Evolutionary conservation across 495 filamentous ascomycete genomes (phyloP).

Genomic region (Trichoderma parareesei): DNA sequence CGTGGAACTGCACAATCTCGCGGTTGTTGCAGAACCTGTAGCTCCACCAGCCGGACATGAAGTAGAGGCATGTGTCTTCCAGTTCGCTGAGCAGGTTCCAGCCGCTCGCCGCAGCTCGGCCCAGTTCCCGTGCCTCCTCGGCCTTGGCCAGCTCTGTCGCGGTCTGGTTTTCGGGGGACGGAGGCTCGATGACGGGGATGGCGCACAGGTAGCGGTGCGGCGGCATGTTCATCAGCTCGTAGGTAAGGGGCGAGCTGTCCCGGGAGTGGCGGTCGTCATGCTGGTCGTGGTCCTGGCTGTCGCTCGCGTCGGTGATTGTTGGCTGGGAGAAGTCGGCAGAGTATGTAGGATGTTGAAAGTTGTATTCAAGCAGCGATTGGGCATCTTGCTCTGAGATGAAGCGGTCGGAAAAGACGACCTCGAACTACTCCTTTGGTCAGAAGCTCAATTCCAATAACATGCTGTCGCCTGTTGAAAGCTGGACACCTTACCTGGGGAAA

Average conservation of each 20-base stretch:
- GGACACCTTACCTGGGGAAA: slow-evolving; percentile 66
- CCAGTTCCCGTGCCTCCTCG: slow-evolving; percentile 79
- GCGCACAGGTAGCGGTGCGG: slow-evolving; percentile 73
- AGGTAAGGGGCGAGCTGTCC: slow-evolving; percentile 36
- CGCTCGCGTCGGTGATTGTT: slow-evolving; percentile 23
- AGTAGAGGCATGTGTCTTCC: slow-evolving; percentile 84
- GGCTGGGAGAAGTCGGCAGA: slow-evolving; percentile 29
- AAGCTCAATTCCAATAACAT: no score
- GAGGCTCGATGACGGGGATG: slow-evolving; percentile 61
- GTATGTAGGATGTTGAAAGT: slow-evolving; percentile 22
- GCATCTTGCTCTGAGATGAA: slow-evolving; percentile 69
- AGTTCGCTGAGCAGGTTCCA: slow-evolving; percentile 86
- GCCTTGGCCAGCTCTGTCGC: slow-evolving; percentile 54
- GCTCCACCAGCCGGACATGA: slow-evolving; percentile 90
- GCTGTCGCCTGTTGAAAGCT: no score
- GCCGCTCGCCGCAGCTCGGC: slow-evolving; percentile 72
- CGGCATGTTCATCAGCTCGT: slow-evolving; percentile 66
- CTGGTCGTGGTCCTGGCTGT: slow-evolving; percentile 11
- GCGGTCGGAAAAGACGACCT: slow-evolving; percentile 68
- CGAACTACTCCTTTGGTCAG: slow-evolving; percentile 47
- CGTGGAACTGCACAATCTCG: slow-evolving; percentile 88
- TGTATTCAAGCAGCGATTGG: slow-evolving; percentile 42
- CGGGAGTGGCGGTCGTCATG: slow-evolving; percentile 15
- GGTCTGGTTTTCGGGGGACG: slow-evolving; percentile 47
- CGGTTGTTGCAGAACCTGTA: slow-evolving; percentile 92